Evolutionary conservation across 73 alveolate species (phyloP), one percentile per base, ranked within the genome.

Genomic region (Loxodes magnus): DNA sequence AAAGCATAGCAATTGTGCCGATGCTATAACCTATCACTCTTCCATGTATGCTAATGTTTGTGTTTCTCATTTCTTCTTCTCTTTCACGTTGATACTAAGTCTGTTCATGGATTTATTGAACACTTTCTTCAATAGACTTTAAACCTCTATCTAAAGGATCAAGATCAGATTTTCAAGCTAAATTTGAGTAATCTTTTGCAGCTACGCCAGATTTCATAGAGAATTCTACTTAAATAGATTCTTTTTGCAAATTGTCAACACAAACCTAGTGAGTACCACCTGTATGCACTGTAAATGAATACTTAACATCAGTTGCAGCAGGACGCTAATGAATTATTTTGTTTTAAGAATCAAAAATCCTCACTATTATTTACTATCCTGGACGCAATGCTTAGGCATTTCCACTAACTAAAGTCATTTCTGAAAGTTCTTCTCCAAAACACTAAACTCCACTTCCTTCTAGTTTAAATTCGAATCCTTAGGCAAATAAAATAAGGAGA

Each of bases 1-100:
- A 9, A 9, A 46, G 59, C 7, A 46, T 10, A 16, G 27, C 16
- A 16, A 46, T 14, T 16, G 59, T 46, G 39, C 59, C 22, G 27
- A 46, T 25, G 60, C 59, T 46, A 22, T 46, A 46, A 2, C 53
- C 39, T 22, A 46, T 46, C 5, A 46, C 59, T 46, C 59, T 16
- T 17, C 27, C 17, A 22, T 46, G 59, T 16, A 46, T 46, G 2
- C 43, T 46, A 12, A 5, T 7, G 59, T 46, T 46, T 10, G 59
- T 46, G 15, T 24, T 19, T 25, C 59, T 16, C 59, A 46, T 46
- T 24, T 46, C 35, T 46, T 46, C 59, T 46, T 46, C 59, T 46
- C 59, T 16, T 46, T 46, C 59, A 25, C 59, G 22, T 10, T 25
- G 26, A 25, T 12, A 46, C 27, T 46, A 41, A 22, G 27, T n/a